Percentiles rank a stretch among this genome's conserved stretches.
These are phyloP conservation scores for Tetraselmis striata DNA, from an alignment of 139 green algal genomes.

Conservation along the genomic window DNA sequence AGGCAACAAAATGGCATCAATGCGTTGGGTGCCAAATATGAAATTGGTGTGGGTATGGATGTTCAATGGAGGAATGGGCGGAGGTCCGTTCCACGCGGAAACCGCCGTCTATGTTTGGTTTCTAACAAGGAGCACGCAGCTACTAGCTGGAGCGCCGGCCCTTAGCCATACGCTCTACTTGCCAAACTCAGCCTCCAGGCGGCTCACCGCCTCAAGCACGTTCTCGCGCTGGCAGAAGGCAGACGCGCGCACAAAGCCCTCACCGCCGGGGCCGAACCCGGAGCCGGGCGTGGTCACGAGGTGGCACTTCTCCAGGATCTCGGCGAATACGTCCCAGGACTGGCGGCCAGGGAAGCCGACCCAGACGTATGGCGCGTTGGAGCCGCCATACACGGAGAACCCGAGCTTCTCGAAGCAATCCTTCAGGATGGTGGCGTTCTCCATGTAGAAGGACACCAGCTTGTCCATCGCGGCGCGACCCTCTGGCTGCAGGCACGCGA, in stretches of 20 bases:
- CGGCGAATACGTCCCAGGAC: constrained; percentile 94
- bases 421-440: constrained; percentile 91
- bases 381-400: constrained; percentile 87
- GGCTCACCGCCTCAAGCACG: constrained; percentile 70
- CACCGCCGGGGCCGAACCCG: constrained; percentile 90
- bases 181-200: constrained; percentile 66
- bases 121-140: no score
- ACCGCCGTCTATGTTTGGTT: no score
- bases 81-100: no score
- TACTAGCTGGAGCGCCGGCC: no score
- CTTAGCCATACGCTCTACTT: no score
- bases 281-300: constrained; percentile 96
- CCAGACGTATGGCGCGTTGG: constrained; percentile 97
- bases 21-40: no score
- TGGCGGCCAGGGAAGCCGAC: constrained; percentile 84
- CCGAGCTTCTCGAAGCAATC: constrained; percentile 87
- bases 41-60: no score
- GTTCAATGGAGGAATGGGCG: no score
- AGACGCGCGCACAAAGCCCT: constrained; percentile 92
- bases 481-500: constrained; percentile 79
- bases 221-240: constrained; percentile 68
- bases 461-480: constrained; percentile 76
- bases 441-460: constrained; percentile 95
- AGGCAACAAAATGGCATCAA: no score
- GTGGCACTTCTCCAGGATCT: constrained; percentile 90